Conservation (phyloP, 805 yeast species). For the Saccharomycopsis sp. region DNA sequence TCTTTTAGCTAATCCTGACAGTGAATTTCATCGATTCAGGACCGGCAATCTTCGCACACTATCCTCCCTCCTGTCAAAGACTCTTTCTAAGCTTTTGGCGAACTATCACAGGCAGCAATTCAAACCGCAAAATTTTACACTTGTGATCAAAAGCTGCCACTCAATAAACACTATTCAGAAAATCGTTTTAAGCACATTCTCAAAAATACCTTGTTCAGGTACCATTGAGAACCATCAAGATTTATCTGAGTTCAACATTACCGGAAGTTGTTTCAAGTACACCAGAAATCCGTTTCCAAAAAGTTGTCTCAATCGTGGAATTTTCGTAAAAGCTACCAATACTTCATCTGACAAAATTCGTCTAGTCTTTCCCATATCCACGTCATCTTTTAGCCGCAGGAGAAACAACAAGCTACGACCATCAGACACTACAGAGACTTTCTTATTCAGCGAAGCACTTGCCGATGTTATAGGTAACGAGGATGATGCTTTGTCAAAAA, state of each 20-base stretch:
- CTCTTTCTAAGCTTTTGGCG: conserved; percentile 29
- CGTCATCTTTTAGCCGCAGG: background rate
- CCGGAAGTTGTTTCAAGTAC: background rate
- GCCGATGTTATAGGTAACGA: conserved; percentile 61
- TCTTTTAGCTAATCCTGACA: conserved; percentile 35
- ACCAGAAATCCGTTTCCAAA: conserved; percentile 24
- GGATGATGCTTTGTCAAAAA: conserved; percentile 42
- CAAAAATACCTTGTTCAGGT: conserved; percentile 26
- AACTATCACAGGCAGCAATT: conserved; percentile 39
- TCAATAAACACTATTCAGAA: conserved; percentile 52
- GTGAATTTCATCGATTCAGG: conserved; percentile 55
- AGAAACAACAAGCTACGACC: background rate
- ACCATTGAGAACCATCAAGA: conserved; percentile 11
- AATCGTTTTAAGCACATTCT: conserved; percentile 40
- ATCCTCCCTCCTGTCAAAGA: conserved; percentile 29
- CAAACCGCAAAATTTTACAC: conserved; percentile 41
- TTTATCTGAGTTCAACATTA: background rate
- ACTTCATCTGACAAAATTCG: conserved; percentile 32
- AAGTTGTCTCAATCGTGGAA: conserved; percentile 24
- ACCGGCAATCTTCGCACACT: conserved; percentile 59
- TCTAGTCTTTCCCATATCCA: conserved; percentile 38
- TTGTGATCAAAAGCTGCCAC: conserved; percentile 62
- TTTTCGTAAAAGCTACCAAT: conserved; percentile 34
- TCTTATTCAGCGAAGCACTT: conserved; percentile 39
- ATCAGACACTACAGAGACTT: conserved; percentile 24